Evolutionary conservation across 2,329 filamentous ascomycete species (phyloP).

Genomic region (Dactylonectria estremocensis): DNA sequence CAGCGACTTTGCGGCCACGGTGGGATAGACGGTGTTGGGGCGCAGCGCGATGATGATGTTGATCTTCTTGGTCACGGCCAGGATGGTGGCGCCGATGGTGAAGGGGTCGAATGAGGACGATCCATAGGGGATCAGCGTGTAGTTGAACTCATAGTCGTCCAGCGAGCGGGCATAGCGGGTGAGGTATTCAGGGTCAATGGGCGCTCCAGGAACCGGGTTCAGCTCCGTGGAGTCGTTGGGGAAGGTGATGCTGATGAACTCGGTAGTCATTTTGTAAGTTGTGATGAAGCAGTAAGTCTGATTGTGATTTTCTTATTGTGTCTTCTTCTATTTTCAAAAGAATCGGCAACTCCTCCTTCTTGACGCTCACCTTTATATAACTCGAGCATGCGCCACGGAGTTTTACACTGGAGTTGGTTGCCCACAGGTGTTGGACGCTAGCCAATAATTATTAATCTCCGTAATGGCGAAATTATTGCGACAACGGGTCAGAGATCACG

Average conservation of each 20-base stretch:
- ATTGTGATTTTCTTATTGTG: conserved; percentile 1
- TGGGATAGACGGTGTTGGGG: conserved; percentile 72
- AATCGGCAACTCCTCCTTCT: not conserved
- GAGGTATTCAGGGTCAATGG: conserved; percentile 69
- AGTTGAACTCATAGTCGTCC: conserved; percentile 74
- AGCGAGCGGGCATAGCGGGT: conserved; percentile 69
- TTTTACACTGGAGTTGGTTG: conserved; percentile 4
- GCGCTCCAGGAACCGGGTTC: conserved; percentile 65
- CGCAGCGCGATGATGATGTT: conserved; percentile 74
- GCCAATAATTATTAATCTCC: conserved; percentile 46
- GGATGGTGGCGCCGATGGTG: conserved; percentile 72
- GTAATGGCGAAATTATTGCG: conserved; percentile 48
- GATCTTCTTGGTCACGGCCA: conserved; percentile 69
- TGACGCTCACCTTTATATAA: conserved; percentile 31
- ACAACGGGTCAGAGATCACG: conserved; percentile 44
- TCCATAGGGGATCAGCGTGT: conserved; percentile 73
- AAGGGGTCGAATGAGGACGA: conserved; percentile 62
- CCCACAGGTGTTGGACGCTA: not conserved
- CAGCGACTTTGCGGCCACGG: conserved; percentile 73
- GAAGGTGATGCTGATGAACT: conserved; percentile 73
- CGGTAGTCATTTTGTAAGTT: conserved; percentile 54
- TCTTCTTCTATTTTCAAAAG: not conserved
- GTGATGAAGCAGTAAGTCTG: not conserved
- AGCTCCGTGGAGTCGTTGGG: conserved; percentile 72
- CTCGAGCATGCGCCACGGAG: not conserved